A percentile compares a stretch with the other conserved stretches of the same genome.
These are phyloP conservation scores for Aspergillus proliferans DNA, from an alignment of 2,329 filamentous ascomycete genomes.

Conservation along the genomic window DNA sequence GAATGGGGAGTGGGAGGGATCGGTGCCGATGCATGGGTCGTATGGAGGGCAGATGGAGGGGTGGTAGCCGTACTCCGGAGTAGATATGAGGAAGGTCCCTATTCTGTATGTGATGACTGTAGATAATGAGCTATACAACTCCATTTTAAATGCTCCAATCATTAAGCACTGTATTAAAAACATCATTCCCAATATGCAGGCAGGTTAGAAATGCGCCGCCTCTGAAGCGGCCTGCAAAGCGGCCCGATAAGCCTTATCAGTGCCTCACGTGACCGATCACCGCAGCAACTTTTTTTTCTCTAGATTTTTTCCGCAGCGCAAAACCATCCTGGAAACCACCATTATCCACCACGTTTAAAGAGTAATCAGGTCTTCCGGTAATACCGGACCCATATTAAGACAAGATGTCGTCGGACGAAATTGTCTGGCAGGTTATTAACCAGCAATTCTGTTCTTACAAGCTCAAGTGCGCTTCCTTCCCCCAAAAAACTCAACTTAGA, in stretches of 20 bases:
- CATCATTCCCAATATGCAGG: too few species aligned
- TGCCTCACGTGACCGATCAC: slow-evolving; percentile 20
- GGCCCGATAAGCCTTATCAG: slow-evolving; percentile 21
- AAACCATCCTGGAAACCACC: slow-evolving; percentile 1
- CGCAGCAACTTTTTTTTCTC: slow-evolving; percentile 25
- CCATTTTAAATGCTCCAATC: background rate
- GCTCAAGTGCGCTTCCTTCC: slow-evolving; percentile 60
- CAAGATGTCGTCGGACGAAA: slow-evolving; percentile 83
- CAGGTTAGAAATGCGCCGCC: too few species aligned
- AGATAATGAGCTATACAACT: background rate
- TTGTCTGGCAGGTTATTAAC: slow-evolving; percentile 95
- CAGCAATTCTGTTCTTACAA: slow-evolving; percentile 95
- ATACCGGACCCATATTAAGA: slow-evolving; percentile 2
- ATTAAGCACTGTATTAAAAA: too few species aligned
- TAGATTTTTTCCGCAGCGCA: slow-evolving; percentile 17
- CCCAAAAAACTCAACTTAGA: slow-evolving; percentile 3
- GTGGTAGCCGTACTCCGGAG: slow-evolving; percentile 15
- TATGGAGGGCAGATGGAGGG: slow-evolving; percentile 10
- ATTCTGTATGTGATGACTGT: background rate
- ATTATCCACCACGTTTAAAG: background rate
- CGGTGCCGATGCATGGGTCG: background rate
- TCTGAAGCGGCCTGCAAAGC: slow-evolving; percentile 1
- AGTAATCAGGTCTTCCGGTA: slow-evolving; percentile 8
- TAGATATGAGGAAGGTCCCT: too few species aligned
- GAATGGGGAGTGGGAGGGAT: slow-evolving; percentile 18